phyloP scores from a whole-genome alignment of 2,329 filamentous ascomycete genomes.

The Apiospora marii region DNA sequence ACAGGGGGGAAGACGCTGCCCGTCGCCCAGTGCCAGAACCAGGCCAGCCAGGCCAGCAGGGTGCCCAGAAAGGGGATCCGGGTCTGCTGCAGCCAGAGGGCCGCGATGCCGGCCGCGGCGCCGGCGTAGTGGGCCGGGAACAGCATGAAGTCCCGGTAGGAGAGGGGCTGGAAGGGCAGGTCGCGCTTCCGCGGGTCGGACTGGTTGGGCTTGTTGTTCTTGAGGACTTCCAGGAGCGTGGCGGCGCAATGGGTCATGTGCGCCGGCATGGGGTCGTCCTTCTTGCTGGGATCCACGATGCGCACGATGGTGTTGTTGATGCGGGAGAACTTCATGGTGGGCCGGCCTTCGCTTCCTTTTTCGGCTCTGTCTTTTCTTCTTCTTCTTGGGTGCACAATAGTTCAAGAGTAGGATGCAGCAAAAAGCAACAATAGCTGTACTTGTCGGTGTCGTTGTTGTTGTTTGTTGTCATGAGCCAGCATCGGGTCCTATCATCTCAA shows the following conservation, averaged over 20 bases:
- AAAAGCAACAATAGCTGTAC: not conserved
- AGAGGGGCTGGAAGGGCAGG: slow-evolving; percentile 39
- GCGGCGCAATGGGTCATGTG: not conserved
- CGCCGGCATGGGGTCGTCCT: too few species aligned
- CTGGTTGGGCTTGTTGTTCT: slow-evolving; percentile 34
- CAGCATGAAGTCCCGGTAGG: slow-evolving; percentile 42
- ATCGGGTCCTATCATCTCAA: not conserved
- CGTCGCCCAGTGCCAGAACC: slow-evolving; percentile 30
- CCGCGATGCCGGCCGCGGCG: slow-evolving; percentile 35
- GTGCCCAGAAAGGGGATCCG: not conserved
- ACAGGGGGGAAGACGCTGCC: slow-evolving; percentile 33
- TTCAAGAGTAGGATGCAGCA: not conserved
- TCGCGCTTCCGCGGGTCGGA: slow-evolving; percentile 32
- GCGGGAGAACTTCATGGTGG: slow-evolving; percentile 36
- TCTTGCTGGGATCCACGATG: not conserved
- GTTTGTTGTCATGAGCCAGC: not conserved
- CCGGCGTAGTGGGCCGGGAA: slow-evolving; percentile 39
- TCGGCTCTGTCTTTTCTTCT: not conserved
- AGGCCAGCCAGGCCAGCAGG: slow-evolving; percentile 13
- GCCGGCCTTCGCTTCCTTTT: not conserved
- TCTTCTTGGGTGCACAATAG: not conserved
- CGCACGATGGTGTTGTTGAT: slow-evolving; percentile 29
- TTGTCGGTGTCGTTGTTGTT: not conserved
- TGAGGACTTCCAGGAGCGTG: slow-evolving; percentile 30
- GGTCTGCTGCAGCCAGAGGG: slow-evolving; percentile 32